Conservation (phyloP, 495 filamentous ascomycete genomes). For the Aspergillus sparsus region DNA sequence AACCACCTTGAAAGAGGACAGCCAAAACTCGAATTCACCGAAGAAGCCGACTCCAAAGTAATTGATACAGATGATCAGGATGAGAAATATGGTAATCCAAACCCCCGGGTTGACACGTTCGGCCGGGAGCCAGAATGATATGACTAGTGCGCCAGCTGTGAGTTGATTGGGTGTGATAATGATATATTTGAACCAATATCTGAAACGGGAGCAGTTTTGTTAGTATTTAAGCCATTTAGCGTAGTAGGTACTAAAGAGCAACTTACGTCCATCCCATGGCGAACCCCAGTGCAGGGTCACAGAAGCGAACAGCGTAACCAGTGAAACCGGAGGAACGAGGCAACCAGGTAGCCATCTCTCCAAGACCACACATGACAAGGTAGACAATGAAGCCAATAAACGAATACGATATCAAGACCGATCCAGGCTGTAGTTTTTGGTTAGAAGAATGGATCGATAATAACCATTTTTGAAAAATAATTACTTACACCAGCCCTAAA, state of each 20-base stretch:
- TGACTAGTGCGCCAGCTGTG: slow-evolving; percentile 74
- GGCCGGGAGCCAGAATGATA: slow-evolving; percentile 66
- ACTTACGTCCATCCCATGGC: slow-evolving; percentile 61
- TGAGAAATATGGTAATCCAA: slow-evolving; percentile 57
- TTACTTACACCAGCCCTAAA: slow-evolving; percentile 42
- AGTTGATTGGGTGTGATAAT: slow-evolving; percentile 82
- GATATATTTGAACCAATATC: slow-evolving; percentile 65
- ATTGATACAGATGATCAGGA: slow-evolving; percentile 55
- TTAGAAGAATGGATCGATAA: slow-evolving; percentile 10
- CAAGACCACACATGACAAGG: slow-evolving; percentile 64
- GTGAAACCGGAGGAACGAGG: slow-evolving; percentile 62
- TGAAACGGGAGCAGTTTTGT: slow-evolving; percentile 18
- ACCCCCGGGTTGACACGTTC: slow-evolving; percentile 49
- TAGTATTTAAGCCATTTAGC: background rate
- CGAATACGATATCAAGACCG: slow-evolving; percentile 69
- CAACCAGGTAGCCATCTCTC: slow-evolving; percentile 70
- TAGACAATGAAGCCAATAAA: slow-evolving; percentile 64
- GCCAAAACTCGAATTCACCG: slow-evolving; percentile 83
- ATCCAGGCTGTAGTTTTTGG: slow-evolving; percentile 57
- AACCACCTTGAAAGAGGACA: slow-evolving; percentile 72
- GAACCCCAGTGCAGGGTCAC: slow-evolving; percentile 68
- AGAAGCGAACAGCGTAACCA: slow-evolving; percentile 62
- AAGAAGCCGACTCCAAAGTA: slow-evolving; percentile 67
- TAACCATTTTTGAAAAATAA: background rate
- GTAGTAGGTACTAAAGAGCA: background rate